Conservation (phyloP, 306 rosid genomes). For the Styphnolobium japonicum region DNA sequence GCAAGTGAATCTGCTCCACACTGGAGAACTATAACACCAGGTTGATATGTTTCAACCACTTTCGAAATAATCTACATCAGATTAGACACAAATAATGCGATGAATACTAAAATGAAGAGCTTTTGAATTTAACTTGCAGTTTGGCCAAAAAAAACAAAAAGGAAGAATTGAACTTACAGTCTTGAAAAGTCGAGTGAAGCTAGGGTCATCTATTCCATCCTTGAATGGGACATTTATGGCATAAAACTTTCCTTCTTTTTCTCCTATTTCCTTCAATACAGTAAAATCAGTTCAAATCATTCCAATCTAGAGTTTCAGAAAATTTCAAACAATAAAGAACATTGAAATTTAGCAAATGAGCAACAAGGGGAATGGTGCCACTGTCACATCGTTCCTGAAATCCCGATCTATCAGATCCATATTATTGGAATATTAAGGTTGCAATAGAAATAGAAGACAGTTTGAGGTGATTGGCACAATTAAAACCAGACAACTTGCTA, state of each 20-base stretch:
- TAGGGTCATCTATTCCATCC: constrained; percentile 96
- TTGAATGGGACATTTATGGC: constrained; percentile 97
- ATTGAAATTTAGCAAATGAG: constrained; percentile 1
- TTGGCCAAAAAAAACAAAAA: background rate
- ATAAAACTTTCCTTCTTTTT: constrained; percentile 93
- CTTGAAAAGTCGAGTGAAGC: constrained; percentile 95
- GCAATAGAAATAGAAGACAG: background rate
- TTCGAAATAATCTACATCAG: constrained; percentile 78
- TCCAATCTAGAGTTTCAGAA: constrained; percentile 10
- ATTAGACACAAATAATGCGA: constrained; percentile 11
- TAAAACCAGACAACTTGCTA: background rate
- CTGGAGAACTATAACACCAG: constrained; percentile 95
- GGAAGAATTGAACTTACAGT: constrained; percentile 57
- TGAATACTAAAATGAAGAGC: background rate
- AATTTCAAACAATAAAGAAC: constrained; percentile 16
- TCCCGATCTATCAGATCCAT: background rate
- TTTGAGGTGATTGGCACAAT: background rate
- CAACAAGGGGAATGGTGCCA: background rate
- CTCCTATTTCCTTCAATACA: constrained; percentile 94
- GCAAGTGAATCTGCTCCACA: constrained; percentile 99
- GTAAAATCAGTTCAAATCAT: constrained; percentile 45
- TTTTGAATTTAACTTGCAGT: constrained; percentile 45
- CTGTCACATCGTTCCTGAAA: background rate
- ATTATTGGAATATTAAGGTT: background rate
- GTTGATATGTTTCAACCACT: constrained; percentile 94